Evolutionary conservation across 2,329 filamentous ascomycete genomes (phyloP).

Genomic region (Pyrenochaeta sp.): DNA sequence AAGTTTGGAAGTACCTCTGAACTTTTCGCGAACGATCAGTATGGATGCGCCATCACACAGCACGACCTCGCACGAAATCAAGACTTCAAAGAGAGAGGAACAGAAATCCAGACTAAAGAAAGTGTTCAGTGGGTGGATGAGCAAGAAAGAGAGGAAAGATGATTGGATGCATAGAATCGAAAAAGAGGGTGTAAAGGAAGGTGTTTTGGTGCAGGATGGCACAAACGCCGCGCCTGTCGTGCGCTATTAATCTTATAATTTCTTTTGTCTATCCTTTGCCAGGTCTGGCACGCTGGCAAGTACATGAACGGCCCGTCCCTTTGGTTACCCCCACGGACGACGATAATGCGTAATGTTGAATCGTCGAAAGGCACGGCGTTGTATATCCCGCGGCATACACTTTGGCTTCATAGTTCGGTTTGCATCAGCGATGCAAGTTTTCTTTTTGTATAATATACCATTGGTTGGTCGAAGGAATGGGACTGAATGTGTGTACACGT

Average conservation of each 20-base stretch:
- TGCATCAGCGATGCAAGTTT: not conserved
- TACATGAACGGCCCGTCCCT: not conserved
- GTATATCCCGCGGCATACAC: not conserved
- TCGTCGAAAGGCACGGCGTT: not conserved
- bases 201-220: slow-evolving; percentile 47
- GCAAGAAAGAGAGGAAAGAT: slow-evolving; percentile 49
- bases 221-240: slow-evolving; percentile 41
- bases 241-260: slow-evolving; percentile 35
- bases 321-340: slow-evolving; percentile 11
- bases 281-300: not conserved
- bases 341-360: slow-evolving; percentile 24
- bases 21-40: slow-evolving; percentile 46
- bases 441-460: not conserved
- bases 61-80: slow-evolving; percentile 22
- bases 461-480: not conserved
- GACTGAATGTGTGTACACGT: not conserved
- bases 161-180: slow-evolving; percentile 55
- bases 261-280: not conserved
- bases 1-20: slow-evolving; percentile 35
- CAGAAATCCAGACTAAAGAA: slow-evolving; percentile 46
- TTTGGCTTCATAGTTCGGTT: slow-evolving; percentile 1
- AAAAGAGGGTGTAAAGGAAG: slow-evolving; percentile 51
- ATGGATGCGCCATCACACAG: slow-evolving; percentile 25
- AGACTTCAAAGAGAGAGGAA: slow-evolving; percentile 33
- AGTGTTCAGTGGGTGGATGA: slow-evolving; percentile 47